Conservation (phyloP, 192 early-diverging fungal genomes). For the Backusella sp. region DNA sequence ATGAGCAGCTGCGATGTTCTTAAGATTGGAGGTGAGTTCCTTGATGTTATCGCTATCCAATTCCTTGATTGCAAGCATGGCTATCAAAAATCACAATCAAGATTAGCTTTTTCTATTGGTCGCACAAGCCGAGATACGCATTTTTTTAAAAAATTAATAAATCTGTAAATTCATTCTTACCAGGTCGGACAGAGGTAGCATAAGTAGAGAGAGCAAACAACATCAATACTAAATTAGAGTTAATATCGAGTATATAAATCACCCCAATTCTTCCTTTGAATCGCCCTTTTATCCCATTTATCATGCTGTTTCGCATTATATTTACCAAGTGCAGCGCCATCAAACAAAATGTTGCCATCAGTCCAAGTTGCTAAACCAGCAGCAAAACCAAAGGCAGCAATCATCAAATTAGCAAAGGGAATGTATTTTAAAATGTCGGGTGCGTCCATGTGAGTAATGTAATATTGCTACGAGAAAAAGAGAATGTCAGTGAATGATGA, state of each 20-base stretch:
- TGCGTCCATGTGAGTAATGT: slow-evolving; percentile 18
- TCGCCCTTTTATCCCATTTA: not conserved
- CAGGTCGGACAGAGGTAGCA: slow-evolving; percentile 25
- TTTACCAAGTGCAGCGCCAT: slow-evolving; percentile 34
- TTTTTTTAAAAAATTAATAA: not conserved
- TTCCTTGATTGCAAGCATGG: slow-evolving; percentile 8
- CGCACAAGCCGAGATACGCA: not conserved
- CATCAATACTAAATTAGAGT: slow-evolving; percentile 18
- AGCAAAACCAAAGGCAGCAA: slow-evolving; percentile 23
- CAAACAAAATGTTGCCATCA: slow-evolving; percentile 29
- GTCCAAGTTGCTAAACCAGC: slow-evolving; percentile 31
- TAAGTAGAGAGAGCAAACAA: slow-evolving; percentile 30
- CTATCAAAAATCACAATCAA: not conserved
- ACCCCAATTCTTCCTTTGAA: no score
- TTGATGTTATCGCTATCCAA: not conserved
- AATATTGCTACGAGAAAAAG: slow-evolving; percentile 19
- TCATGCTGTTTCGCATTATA: not conserved
- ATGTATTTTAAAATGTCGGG: slow-evolving; percentile 30
- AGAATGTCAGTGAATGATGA: not conserved
- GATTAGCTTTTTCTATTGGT: slow-evolving; percentile 2
- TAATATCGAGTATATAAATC: not conserved
- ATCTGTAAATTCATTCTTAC: slow-evolving; percentile 19
- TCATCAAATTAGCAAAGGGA: slow-evolving; percentile 27
- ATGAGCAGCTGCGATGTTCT: slow-evolving; percentile 33
- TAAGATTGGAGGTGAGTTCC: slow-evolving; percentile 7